Conservation (phyloP, 1,284 basidiomycete species). For the Leccinum holopus region DNA sequence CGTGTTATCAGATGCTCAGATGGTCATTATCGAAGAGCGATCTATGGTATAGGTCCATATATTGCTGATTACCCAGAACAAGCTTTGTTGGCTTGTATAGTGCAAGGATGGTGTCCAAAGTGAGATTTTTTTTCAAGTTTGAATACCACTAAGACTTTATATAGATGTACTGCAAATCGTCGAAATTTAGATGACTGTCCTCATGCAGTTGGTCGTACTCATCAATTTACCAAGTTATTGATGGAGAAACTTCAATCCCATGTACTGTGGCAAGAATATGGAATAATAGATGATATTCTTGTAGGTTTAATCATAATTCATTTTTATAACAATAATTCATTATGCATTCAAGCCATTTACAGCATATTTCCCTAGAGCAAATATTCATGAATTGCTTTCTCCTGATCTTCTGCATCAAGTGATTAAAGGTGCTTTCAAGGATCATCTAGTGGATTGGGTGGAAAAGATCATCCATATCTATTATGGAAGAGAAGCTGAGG, state of each 20-base stretch:
- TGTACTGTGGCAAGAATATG: neutral
- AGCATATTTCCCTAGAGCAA: neutral
- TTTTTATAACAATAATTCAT: neutral
- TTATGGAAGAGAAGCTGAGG: neutral
- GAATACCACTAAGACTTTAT: neutral
- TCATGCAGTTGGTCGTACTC: neutral
- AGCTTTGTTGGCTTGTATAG: neutral
- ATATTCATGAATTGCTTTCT: neutral
- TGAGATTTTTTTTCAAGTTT: neutral
- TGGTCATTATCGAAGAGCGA: neutral
- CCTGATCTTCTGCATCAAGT: neutral
- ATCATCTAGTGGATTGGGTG: neutral
- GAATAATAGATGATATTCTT: neutral
- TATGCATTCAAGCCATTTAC: neutral
- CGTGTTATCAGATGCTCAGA: neutral
- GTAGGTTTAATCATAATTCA: neutral
- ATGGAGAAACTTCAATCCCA: neutral
- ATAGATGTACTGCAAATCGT: neutral
- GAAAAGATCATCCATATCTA: neutral
- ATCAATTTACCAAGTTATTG: neutral
- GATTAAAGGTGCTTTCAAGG: neutral
- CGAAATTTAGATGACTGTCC: neutral
- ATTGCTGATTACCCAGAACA: neutral
- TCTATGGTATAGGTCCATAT: neutral
- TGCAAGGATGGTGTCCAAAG: conserved; percentile 2